Percentiles rank a stretch among this genome's conserved stretches.
Evolutionary conservation across 805 yeast genomes (phyloP).

Genomic region (Pichia gijzeniarum): DNA sequence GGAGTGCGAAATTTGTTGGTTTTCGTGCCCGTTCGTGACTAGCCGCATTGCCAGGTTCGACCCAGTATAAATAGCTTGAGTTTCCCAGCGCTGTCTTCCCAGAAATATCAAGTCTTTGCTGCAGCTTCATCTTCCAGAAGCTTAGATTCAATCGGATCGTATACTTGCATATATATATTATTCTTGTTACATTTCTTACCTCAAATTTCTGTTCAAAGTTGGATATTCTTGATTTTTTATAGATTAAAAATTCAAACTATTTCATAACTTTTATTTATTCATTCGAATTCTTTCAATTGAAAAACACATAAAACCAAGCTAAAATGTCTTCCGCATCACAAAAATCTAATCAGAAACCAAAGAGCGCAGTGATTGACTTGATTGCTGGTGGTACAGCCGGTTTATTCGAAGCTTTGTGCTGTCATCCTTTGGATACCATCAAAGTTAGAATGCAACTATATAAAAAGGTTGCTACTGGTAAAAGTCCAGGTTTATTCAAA

Average conservation of each 20-base stretch:
- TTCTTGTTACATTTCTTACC: too few relatives aligned
- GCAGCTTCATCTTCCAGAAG: too few relatives aligned
- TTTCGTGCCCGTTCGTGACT: not conserved
- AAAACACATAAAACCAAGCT: too few relatives aligned
- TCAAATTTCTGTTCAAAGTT: too few relatives aligned
- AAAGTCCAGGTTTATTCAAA: constrained; percentile 77
- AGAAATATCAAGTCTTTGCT: too few relatives aligned
- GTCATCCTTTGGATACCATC: constrained; percentile 97
- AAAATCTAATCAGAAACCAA: constrained; percentile 19
- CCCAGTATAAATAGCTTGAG: constrained; percentile 1
- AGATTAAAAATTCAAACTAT: too few relatives aligned
- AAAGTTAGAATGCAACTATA: constrained; percentile 96
- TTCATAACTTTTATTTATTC: too few relatives aligned
- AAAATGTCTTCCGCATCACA: constrained; percentile 17
- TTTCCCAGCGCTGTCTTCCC: not conserved
- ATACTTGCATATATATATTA: too few relatives aligned
- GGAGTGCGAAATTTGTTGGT: not conserved
- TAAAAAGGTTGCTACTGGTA: constrained; percentile 50
- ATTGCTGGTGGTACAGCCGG: constrained; percentile 98
- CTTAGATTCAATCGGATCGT: too few relatives aligned
- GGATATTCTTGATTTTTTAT: too few relatives aligned
- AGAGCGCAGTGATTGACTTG: constrained; percentile 53
- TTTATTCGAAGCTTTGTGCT: constrained; percentile 90
- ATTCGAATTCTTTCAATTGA: too few relatives aligned
- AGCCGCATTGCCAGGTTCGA: not conserved